These are phyloP conservation scores for Trypanosoma boissoni DNA, from an alignment of 208 protist genomes.

Conservation along the genomic window DNA sequence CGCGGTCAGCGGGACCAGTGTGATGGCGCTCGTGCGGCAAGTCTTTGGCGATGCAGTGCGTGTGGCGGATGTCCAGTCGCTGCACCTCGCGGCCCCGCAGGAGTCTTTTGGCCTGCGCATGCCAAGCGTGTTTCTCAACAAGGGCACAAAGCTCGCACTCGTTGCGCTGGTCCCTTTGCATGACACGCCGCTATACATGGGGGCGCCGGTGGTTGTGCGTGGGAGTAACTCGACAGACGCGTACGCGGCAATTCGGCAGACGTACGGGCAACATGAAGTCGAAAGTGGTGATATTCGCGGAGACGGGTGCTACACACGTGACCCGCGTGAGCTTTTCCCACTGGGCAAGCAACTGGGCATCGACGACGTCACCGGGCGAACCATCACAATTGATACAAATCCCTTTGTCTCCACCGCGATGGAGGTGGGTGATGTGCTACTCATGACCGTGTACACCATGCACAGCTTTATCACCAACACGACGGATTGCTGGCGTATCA, in stretches of 20 bases:
- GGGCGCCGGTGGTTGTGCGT: conserved; percentile 64
- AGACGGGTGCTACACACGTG: conserved; percentile 76
- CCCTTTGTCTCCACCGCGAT: conserved; percentile 64
- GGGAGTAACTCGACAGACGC: conserved; percentile 70
- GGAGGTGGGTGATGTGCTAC: conserved; percentile 70
- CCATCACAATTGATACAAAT: conserved; percentile 69
- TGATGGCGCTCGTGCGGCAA: conserved; percentile 80
- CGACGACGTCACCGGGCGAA: conserved; percentile 53
- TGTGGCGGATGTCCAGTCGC: conserved; percentile 46
- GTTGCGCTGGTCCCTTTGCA: conserved; percentile 74
- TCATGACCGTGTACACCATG: conserved; percentile 88
- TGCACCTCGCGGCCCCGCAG: conserved; percentile 63
- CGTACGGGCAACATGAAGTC: conserved; percentile 85
- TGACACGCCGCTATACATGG: conserved; percentile 78
- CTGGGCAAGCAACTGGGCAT: conserved; percentile 57
- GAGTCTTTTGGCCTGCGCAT: conserved; percentile 77
- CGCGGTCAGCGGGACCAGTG: conserved; percentile 71
- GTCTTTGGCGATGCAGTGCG: conserved; percentile 82
- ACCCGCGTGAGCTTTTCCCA: conserved; percentile 63
- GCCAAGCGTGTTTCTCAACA: conserved; percentile 70
- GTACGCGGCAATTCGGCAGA: conserved; percentile 59
- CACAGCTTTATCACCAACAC: conserved; percentile 72
- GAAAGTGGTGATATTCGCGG: conserved; percentile 62
- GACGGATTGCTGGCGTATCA: conserved; percentile 64
- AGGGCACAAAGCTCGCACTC: conserved; percentile 77